Conservation (phyloP, 495 filamentous ascomycete species). For the Friedmanniomyces simplex region DNA sequence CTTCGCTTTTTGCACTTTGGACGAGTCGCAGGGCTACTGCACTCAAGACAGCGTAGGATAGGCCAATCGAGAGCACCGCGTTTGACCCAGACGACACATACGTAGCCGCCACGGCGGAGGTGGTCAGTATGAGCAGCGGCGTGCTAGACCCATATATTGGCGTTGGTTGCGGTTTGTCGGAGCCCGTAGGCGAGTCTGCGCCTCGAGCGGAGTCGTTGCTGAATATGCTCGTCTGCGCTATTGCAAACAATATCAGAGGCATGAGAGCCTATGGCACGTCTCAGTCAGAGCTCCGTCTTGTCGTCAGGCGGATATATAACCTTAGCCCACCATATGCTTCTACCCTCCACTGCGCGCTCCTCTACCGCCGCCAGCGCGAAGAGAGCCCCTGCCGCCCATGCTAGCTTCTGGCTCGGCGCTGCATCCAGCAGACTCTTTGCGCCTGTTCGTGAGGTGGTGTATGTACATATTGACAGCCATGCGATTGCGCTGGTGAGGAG, state of each 20-base stretch:
- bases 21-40: slow-evolving; percentile 12
- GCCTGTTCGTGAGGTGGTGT: slow-evolving; percentile 17
- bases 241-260: neutral
- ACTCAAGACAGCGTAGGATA: slow-evolving; percentile 4
- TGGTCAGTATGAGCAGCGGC: slow-evolving; percentile 4
- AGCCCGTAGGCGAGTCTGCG: neutral
- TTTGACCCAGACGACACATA: slow-evolving; percentile 8
- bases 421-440: slow-evolving; percentile 3
- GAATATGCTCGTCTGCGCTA: neutral
- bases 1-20: slow-evolving; percentile 5
- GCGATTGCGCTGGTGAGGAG: slow-evolving; percentile 27
- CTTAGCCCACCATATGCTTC: slow-evolving; percentile 29
- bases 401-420: slow-evolving; percentile 5
- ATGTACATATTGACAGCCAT: slow-evolving; percentile 28
- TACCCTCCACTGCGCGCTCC: slow-evolving; percentile 26
- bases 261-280: slow-evolving; percentile 1
- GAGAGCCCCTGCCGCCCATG: slow-evolving; percentile 26
- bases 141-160: neutral
- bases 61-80: slow-evolving; percentile 11
- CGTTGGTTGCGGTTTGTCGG: neutral
- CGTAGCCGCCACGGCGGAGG: slow-evolving; percentile 5
- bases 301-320: slow-evolving; percentile 10
- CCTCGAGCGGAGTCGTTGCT: neutral
- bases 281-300: slow-evolving; percentile 9
- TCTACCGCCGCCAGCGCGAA: slow-evolving; percentile 27